phyloP scores from a whole-genome alignment of 495 filamentous ascomycete species.

The Penicillium diatomitis region DNA sequence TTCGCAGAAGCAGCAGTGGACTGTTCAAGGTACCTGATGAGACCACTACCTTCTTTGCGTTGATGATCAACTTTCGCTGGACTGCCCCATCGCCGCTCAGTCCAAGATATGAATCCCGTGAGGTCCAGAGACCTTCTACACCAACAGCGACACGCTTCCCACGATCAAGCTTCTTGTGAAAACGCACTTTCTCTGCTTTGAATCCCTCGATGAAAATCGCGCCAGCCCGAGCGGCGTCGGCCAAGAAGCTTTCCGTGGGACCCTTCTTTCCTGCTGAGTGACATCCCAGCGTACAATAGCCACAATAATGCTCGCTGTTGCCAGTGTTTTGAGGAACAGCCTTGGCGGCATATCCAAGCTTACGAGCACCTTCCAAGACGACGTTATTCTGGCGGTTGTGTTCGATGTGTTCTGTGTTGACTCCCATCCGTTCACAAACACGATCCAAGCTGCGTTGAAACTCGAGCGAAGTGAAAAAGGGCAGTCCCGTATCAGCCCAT shows the following conservation, averaged over 20 bases:
- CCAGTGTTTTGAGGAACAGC: conserved; percentile 74
- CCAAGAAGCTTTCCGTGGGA: conserved; percentile 65
- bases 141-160: conserved; percentile 55
- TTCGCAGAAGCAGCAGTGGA: conserved; percentile 66
- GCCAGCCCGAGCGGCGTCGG: conserved; percentile 65
- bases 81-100: conserved; percentile 39
- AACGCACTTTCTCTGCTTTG: conserved; percentile 54
- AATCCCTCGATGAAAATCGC: conserved; percentile 77
- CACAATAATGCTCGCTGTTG: conserved; percentile 59
- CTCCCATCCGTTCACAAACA: conserved; percentile 67
- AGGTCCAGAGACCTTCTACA: conserved; percentile 63
- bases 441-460: conserved; percentile 72
- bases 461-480: conserved; percentile 66
- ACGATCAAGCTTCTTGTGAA: conserved; percentile 30
- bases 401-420: conserved; percentile 51
- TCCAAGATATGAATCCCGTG: conserved; percentile 53
- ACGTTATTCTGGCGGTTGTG: conserved; percentile 64
- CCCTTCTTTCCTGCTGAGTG: conserved; percentile 64
- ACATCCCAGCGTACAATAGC: conserved; percentile 74
- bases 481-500: conserved; percentile 66
- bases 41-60: conserved; percentile 74
- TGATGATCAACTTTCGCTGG: conserved; percentile 54
- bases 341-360: conserved; percentile 63
- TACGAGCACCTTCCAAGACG: conserved; percentile 65
- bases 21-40: conserved; percentile 65